Conservation (phyloP, 805 yeast species). For the Kuraishia ogatae region DNA sequence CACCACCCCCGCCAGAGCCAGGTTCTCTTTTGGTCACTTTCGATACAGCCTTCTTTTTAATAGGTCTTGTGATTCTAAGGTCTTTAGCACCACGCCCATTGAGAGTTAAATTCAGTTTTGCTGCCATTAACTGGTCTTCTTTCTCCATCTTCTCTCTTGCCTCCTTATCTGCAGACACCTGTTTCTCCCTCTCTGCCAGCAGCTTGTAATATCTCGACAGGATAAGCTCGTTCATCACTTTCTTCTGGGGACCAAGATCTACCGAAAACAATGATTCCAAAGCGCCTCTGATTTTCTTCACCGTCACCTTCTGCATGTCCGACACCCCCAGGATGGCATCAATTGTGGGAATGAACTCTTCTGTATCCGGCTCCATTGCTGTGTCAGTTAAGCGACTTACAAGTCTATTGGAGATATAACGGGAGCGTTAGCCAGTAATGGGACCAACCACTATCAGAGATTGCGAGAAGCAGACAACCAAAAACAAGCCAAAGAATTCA, state of each 20-base stretch:
- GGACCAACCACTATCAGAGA: too few relatives aligned
- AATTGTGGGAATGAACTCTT: slow-evolving; percentile 49
- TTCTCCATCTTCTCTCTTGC: slow-evolving; percentile 29
- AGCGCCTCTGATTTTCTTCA: slow-evolving; percentile 62
- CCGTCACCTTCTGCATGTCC: slow-evolving; percentile 61
- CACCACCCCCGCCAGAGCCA: slow-evolving; percentile 6
- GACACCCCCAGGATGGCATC: slow-evolving; percentile 70
- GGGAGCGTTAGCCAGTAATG: too few relatives aligned
- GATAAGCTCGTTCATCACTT: slow-evolving; percentile 51
- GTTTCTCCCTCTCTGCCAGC: slow-evolving; percentile 28
- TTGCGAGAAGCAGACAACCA: too few relatives aligned
- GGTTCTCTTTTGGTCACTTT: slow-evolving; percentile 6
- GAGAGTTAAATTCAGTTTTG: slow-evolving; percentile 23
- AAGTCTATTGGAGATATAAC: background rate
- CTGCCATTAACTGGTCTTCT: slow-evolving; percentile 46
- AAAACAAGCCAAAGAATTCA: background rate
- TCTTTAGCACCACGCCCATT: slow-evolving; percentile 7
- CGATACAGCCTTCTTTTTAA: slow-evolving; percentile 6
- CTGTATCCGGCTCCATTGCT: slow-evolving; percentile 8
- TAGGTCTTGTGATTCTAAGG: background rate
- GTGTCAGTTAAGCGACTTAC: background rate
- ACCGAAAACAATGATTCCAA: slow-evolving; percentile 59
- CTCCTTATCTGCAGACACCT: slow-evolving; percentile 8
- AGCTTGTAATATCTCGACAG: slow-evolving; percentile 45
- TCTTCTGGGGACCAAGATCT: slow-evolving; percentile 42